phyloP scores from a whole-genome alignment of 2,329 filamentous ascomycete genomes.

The Blastomyces gilchristii region DNA sequence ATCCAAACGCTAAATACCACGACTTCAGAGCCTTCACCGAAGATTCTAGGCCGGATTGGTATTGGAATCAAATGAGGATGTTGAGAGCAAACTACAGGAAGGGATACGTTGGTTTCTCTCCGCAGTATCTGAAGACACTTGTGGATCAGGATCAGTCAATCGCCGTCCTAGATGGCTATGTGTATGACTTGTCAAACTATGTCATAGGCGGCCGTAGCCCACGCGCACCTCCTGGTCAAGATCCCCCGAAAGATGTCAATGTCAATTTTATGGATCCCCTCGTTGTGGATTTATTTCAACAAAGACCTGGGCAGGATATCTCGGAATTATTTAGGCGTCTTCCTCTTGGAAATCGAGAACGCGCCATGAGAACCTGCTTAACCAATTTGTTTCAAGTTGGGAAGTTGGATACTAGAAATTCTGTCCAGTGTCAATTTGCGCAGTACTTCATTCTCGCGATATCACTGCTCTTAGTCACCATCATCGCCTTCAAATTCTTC shows the following conservation, averaged over 20 bases:
- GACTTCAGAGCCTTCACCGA: conserved; percentile 82
- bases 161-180: conserved; percentile 63
- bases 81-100: conserved; percentile 72
- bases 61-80: conserved; percentile 72
- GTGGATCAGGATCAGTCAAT: conserved; percentile 57
- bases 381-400: conserved; percentile 94
- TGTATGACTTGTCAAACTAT: conserved; percentile 89
- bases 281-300: conserved; percentile 67
- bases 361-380: conserved; percentile 69
- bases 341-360: conserved; percentile 39
- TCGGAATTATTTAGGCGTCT: conserved; percentile 73
- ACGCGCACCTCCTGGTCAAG: conserved; percentile 45
- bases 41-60: conserved; percentile 83
- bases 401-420: conserved; percentile 83
- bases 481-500: conserved; percentile 93
- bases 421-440: conserved; percentile 72
- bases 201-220: conserved; percentile 61
- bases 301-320: conserved; percentile 66
- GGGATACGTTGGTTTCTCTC: conserved; percentile 74
- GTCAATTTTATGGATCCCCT: conserved; percentile 70
- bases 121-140: conserved; percentile 63
- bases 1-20: conserved; percentile 71
- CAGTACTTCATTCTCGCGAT: conserved; percentile 82
- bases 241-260: conserved; percentile 41
- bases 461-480: conserved; percentile 64